Percentiles rank a stretch among this genome's conserved stretches.
These are phyloP conservation scores for Gaeumannomyces tritici DNA, from an alignment of 2,329 filamentous ascomycete genomes.

Conservation along the genomic window DNA sequence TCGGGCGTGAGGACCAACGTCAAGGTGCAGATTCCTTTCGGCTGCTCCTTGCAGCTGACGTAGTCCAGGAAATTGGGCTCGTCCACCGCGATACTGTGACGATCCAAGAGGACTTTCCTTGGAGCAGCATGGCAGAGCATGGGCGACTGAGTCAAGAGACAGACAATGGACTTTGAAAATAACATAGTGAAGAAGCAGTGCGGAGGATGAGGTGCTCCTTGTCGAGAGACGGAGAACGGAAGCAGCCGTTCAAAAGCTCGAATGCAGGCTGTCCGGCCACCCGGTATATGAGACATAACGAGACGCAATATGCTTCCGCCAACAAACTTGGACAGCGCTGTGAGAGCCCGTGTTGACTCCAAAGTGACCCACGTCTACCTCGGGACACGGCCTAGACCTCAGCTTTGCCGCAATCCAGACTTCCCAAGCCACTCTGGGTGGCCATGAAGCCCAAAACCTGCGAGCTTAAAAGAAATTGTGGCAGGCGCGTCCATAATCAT, in stretches of 20 bases:
- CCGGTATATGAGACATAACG: background rate
- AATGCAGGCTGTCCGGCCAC: background rate
- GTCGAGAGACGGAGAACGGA: background rate
- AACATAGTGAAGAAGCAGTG: background rate
- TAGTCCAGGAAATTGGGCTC: slow-evolving; percentile 3
- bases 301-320: background rate
- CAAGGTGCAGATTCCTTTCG: background rate
- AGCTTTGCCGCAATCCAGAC: background rate
- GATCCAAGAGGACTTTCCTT: background rate
- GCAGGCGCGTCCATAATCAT: background rate
- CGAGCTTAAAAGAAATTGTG: background rate
- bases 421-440: background rate
- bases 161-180: background rate
- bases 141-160: background rate
- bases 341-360: background rate
- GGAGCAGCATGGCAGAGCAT: background rate
- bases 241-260: background rate
- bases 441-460: background rate
- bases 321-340: too few species aligned
- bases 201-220: background rate
- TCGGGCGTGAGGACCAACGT: background rate
- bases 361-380: background rate
- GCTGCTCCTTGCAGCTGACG: background rate
- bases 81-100: background rate
- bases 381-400: background rate